These are phyloP conservation scores for Collariella sp. DNA, from an alignment of 495 filamentous ascomycete genomes.

Conservation along the genomic window DNA sequence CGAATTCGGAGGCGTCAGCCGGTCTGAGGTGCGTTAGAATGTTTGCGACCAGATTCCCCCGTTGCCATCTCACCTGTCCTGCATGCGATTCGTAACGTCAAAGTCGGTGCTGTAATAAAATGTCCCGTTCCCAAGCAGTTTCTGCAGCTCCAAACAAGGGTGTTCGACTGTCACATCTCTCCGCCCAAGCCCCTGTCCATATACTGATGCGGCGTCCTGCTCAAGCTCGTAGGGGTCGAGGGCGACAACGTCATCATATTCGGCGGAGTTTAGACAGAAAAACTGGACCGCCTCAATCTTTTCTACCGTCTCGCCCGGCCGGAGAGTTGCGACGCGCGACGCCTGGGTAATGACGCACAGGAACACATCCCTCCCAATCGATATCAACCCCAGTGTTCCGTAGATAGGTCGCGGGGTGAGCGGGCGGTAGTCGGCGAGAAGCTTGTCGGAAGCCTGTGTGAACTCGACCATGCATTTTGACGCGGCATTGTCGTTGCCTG, in stretches of 20 bases:
- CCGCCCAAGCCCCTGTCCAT: constrained; percentile 50
- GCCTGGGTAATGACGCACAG: constrained; percentile 81
- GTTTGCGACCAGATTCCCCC: neutral
- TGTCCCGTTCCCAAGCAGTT: constrained; percentile 85
- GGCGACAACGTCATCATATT: constrained; percentile 70
- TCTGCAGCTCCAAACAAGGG: constrained; percentile 81
- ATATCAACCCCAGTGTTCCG: constrained; percentile 85
- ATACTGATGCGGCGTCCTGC: constrained; percentile 41
- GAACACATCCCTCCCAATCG: constrained; percentile 77
- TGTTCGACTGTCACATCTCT: constrained; percentile 67
- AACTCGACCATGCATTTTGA: constrained; percentile 85
- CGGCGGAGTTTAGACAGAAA: constrained; percentile 76
- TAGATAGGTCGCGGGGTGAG: constrained; percentile 67
- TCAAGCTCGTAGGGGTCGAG: constrained; percentile 44
- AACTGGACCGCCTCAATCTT: constrained; percentile 84
- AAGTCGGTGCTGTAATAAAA: constrained; percentile 98
- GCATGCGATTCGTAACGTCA: constrained; percentile 86
- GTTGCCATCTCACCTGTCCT: constrained; percentile 62
- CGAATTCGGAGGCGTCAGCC: constrained; percentile 54
- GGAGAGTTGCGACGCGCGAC: constrained; percentile 66
- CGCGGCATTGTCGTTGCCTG: constrained; percentile 27
- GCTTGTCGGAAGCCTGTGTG: constrained; percentile 48
- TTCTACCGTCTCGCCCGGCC: constrained; percentile 80
- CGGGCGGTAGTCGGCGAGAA: constrained; percentile 64
- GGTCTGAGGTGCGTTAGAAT: constrained; percentile 29